Base-by-base conservation (phyloP, 108 stramenopile genomes). In the Aureococcus anophagefferens region DNA sequence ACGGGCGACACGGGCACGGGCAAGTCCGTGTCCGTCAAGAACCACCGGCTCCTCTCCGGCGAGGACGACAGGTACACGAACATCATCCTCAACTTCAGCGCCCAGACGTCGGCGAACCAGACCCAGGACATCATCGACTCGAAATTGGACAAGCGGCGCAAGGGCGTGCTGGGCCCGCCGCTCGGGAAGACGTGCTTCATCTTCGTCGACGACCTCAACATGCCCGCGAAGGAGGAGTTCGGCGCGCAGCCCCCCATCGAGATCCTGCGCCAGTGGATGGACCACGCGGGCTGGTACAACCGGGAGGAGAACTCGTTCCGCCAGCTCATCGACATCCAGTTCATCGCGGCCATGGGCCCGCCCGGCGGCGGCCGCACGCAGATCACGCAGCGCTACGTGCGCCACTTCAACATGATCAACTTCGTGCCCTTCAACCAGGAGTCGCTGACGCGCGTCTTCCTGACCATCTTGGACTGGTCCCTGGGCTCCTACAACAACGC, bases 161-260 rank as follows among this genome's bases (percentile, higher is more conserved):
- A 87, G 72, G 85, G 85, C 32, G 84, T 87, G 31, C 73, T 85
- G 29, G 87, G 87, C 30, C 84, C 87, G 14, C 86, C 86, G 4
- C 63, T 85, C 31, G 86, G 86, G 33, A 81, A 70, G 34, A 83
- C 59, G 9, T 70, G 77, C 63, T 66, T 88, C 40, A 68, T 88
- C 31, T 85, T 88, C 66, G 86, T 88, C 34, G 87, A 88, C 65
- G 87, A 88, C 63, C 78, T 88, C 59, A 88, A 88, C 76, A 88
- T 88, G 87, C 87, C 87, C n/a, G 86, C 87, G 40, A 84, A 86
- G 80, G 87, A 88, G 70, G 81, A 76, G 66, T 88, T 87, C 65
- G 87, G 87, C 30, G 87, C 87, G 33, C 87, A 88, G 79, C 87
- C 87, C 17, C 86, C 87, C 16, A 87, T 87, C 32, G 87, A 88